These are phyloP conservation scores for Penium margaritaceum DNA, from an alignment of 139 green algal species.

Conservation along the genomic window DNA sequence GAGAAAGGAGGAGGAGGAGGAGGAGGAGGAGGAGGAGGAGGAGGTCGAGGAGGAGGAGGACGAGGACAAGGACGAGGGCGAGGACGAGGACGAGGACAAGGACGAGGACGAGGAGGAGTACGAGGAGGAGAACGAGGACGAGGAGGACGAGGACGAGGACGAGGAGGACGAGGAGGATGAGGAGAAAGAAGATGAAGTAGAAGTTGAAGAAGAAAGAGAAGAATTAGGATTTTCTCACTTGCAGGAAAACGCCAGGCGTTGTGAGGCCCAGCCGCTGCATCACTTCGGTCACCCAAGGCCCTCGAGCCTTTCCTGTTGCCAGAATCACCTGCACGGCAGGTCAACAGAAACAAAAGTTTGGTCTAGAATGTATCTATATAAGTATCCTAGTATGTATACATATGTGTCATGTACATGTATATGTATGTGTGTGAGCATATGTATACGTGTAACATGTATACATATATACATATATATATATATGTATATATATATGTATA, in stretches of 20 bases:
- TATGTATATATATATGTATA: too few relatives aligned
- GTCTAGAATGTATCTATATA: background rate
- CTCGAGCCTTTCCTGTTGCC: slow-evolving; percentile 71
- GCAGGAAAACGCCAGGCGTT: slow-evolving; percentile 17
- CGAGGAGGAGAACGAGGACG: background rate
- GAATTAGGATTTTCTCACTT: background rate
- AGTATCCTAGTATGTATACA: too few relatives aligned
- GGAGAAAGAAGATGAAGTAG: background rate
- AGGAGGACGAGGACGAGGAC: background rate
- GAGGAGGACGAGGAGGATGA: background rate
- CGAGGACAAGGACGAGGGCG: background rate
- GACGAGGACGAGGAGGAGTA: background rate
- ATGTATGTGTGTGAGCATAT: too few relatives aligned
- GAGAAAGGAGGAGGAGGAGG: background rate
- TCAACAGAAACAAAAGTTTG: background rate
- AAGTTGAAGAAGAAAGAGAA: background rate
- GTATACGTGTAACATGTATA: too few relatives aligned
- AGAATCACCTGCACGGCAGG: slow-evolving; percentile 56
- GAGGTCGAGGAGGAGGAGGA: background rate
- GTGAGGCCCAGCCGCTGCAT: background rate
- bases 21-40: background rate
- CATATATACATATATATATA: too few relatives aligned
- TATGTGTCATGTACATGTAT: too few relatives aligned
- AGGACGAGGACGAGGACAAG: too few relatives aligned
- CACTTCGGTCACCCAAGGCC: slow-evolving; percentile 53